Percentiles rank a stretch among this genome's conserved stretches.
Evolutionary conservation across 2,329 filamentous ascomycete species (phyloP).

Genomic region (Colletotrichum simmondsii): DNA sequence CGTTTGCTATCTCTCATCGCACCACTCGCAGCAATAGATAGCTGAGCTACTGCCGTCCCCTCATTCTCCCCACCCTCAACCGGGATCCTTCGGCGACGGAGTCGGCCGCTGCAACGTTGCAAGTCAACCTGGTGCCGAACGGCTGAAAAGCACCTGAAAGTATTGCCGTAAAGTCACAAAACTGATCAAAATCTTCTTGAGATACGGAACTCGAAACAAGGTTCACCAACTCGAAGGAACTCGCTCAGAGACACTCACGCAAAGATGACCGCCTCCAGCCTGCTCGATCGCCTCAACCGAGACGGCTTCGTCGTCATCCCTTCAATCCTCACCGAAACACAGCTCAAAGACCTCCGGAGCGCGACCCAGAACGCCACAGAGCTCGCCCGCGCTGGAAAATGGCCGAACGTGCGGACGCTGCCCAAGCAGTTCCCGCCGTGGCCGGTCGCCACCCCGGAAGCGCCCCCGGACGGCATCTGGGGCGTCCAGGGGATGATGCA

Average conservation of each 20-base stretch:
- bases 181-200: background rate
- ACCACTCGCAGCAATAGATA: background rate
- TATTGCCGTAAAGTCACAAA: background rate
- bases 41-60: background rate
- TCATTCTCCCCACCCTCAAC: conserved; percentile 5
- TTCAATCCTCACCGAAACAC: conserved; percentile 65
- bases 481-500: conserved; percentile 88
- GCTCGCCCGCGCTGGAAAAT: conserved; percentile 75
- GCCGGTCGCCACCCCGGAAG: conserved; percentile 58
- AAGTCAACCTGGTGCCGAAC: background rate
- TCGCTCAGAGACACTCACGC: background rate
- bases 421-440: conserved; percentile 94
- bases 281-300: conserved; percentile 67
- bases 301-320: conserved; percentile 84
- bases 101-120: conserved; percentile 25
- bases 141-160: background rate
- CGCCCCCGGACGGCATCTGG: conserved; percentile 77
- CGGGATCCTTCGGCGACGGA: conserved; percentile 6
- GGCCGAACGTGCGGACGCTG: conserved; percentile 85
- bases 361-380: conserved; percentile 68
- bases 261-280: conserved; percentile 32
- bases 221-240: background rate
- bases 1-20: conserved; percentile 5
- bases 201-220: background rate
- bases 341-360: conserved; percentile 68